Base-by-base conservation (phyloP, 2,329 filamentous ascomycete genomes). In the Epichloe sylvatica region DNA sequence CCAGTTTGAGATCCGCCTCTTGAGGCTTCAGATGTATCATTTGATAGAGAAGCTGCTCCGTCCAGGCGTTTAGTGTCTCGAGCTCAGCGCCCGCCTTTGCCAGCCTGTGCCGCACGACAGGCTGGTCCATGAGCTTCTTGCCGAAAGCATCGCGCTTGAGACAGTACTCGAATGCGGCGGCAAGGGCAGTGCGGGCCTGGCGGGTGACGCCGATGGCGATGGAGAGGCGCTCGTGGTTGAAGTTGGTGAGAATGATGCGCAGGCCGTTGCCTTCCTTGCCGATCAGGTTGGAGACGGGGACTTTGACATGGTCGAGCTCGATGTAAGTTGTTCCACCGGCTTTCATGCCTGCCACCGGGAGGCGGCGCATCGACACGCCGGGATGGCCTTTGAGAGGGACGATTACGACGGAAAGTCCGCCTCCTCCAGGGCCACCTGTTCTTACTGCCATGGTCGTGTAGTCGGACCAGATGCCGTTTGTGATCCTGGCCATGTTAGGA, bases 371-470 rank as follows among this genome's bases (percentile, higher is more conserved):
- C 12, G 68, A 67, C 5, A 81, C 64, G 19, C 78, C 78, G 2
- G 68, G 63, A 0, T 65, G 59, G 40, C 68, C 60, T 54, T 84
- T 83, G 23, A 75, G 64, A 0, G 77, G 72, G 19, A 82, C 77
- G 3, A 83, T 73, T 1, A 83, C 62, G 2, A 81, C 67, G 1
- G 76, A 78, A 25, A 82, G 70, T 3, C 17, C 23, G 1, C 56
- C 55, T 45, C 68, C 68, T 8, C 78, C 78, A 0, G 70, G 62
- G 0, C 71, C 74, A 3, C 77, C 76, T 0, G 78, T 82, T 7
- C 78, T 70, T 4, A 81, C 78, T 2, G 79, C 80, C 15, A 79
- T 77, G 0, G 79, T 80, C 60, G 76, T 75, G 59, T 79, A 78
- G 45, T 78, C 72, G 13, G 80, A 76, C 70, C 72, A 79, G 2